These are phyloP conservation scores for Porpolomopsis calyptriformis DNA, from an alignment of 768 basidiomycete genomes.

Conservation along the genomic window DNA sequence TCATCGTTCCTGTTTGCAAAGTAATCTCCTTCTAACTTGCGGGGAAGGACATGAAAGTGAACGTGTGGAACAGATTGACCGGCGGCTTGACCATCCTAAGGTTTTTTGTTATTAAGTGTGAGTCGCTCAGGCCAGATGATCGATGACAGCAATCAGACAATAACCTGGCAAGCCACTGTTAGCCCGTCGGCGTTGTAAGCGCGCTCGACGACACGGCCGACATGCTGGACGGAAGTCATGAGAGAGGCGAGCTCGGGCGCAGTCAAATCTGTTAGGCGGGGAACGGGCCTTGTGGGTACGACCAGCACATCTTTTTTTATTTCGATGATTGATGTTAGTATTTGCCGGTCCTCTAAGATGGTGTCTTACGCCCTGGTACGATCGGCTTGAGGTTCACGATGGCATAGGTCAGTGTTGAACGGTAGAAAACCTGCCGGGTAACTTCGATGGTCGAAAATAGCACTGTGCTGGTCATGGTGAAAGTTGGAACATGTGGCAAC, in stretches of 20 bases:
- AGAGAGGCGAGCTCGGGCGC: slow-evolving; percentile 68
- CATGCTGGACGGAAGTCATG: slow-evolving; percentile 67
- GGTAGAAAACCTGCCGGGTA: slow-evolving; percentile 64
- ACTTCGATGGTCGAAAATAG: slow-evolving; percentile 78
- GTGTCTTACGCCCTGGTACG: slow-evolving; percentile 78
- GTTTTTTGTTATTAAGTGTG: neutral
- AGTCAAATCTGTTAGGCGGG: slow-evolving; percentile 44
- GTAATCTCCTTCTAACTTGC: slow-evolving; percentile 56
- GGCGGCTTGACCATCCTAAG: slow-evolving; percentile 76
- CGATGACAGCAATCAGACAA: slow-evolving; percentile 7
- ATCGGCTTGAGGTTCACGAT: slow-evolving; percentile 95
- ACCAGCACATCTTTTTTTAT: slow-evolving; percentile 47
- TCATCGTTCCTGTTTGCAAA: slow-evolving; percentile 58
- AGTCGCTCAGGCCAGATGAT: neutral
- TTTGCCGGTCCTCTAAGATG: neutral
- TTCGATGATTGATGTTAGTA: too few relatives aligned
- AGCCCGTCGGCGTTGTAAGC: slow-evolving; percentile 76
- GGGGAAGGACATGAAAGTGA: slow-evolving; percentile 91
- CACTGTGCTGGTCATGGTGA: slow-evolving; percentile 18
- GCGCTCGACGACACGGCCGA: slow-evolving; percentile 70
- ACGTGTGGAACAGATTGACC: slow-evolving; percentile 81
- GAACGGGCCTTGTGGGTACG: slow-evolving; percentile 43
- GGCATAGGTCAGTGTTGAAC: slow-evolving; percentile 59
- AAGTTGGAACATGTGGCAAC: neutral
- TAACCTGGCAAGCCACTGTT: slow-evolving; percentile 84